Evolutionary conservation across 805 yeast genomes (phyloP), one percentile per base, ranked within the genome.

Genomic region (Grigorovia jiainica): DNA sequence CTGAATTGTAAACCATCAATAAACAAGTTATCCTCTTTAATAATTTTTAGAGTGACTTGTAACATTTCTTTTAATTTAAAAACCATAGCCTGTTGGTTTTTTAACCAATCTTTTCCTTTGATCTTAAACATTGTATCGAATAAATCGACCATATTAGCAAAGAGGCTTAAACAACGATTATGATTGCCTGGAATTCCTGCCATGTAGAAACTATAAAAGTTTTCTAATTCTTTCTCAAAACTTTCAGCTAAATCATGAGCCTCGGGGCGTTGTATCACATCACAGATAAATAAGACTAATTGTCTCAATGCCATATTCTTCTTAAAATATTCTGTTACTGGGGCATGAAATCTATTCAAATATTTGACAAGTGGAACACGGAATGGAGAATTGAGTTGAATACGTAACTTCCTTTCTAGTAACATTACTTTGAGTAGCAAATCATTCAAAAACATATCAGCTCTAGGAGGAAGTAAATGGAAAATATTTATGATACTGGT

Each of bases 401-500:
- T 78, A 43, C 95, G 82, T 52, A 92, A 67, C 46, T 81, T 82
- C 3, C 82, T 78, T 61, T 92, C 98, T 54, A 92, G 66, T 44
- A 76, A 79, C 48, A 82, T 75, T 43, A 92, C 72, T 4, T 90
- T 81, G 41, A 72, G 73, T 53, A 92, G 73, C 43, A 92, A 72
- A 52, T 87, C 95, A 40, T 86, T 90, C 78, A 94, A 78, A 53
- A 87, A 92, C 16, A 90, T 82, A 61, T 78, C 84, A 0, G 98
- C 98, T 47, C 86, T 84, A 2, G 95, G 78, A 0, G 99, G 99
- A 25, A 92, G 65, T 48, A 87, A 67, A 56, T 94, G 95, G 67
- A 90, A 92, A 33, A 92, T 84, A 51, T 90, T 87, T 52, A 92
- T 70, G 43, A 92, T 86, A 0, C 95, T 95, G 49, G 82, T 84